Conservation (phyloP, 805 yeast genomes). For the Metschnikowia aberdeeniae region DNA sequence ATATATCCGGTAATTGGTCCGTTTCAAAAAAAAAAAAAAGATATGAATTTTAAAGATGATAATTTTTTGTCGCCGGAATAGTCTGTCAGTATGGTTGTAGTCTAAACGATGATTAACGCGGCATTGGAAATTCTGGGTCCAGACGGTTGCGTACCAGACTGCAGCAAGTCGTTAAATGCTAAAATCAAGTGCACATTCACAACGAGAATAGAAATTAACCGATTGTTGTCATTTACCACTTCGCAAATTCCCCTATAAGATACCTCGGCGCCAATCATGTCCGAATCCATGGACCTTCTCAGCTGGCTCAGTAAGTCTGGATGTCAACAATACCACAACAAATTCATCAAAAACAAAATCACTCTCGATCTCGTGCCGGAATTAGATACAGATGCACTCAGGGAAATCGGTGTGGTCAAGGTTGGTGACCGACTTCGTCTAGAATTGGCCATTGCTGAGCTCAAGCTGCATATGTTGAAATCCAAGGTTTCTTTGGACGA, state of each 20-base stretch:
- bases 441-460: slow-evolving; percentile 50
- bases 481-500: slow-evolving; percentile 12
- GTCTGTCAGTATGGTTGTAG: no score
- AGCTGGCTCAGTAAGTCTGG: slow-evolving; percentile 34
- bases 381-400: slow-evolving; percentile 59
- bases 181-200: background rate
- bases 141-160: background rate
- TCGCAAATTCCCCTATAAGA: background rate
- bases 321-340: slow-evolving; percentile 32
- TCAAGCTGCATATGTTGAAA: slow-evolving; percentile 24
- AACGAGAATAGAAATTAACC: background rate
- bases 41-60: no score
- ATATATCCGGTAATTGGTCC: no score
- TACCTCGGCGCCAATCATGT: slow-evolving; percentile 3
- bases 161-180: slow-evolving; percentile 2
- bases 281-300: slow-evolving; percentile 24
- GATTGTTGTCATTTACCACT: no score
- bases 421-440: slow-evolving; percentile 81
- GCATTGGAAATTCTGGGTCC: background rate
- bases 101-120: background rate
- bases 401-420: slow-evolving; percentile 67
- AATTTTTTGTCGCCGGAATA: no score
- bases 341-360: slow-evolving; percentile 48
- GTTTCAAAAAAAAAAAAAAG: no score
- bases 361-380: slow-evolving; percentile 54